phyloP scores from a whole-genome alignment of 768 basidiomycete species.

The Podaxis rugospora region DNA sequence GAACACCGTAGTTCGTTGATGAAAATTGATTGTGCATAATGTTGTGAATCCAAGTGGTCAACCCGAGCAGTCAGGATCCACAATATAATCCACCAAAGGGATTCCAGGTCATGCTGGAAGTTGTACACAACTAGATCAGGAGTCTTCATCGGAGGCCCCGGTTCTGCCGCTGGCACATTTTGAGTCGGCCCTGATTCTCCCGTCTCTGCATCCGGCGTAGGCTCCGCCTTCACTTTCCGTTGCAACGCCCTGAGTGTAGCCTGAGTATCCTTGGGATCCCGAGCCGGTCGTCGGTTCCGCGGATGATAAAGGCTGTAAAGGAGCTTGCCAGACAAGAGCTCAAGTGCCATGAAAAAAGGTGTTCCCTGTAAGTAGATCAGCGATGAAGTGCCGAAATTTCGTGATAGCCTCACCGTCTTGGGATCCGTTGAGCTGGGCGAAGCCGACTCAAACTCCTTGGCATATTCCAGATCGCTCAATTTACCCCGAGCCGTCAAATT shows the following conservation, averaged over 20 bases:
- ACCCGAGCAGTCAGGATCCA: not conserved
- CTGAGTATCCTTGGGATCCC: not conserved
- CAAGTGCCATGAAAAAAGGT: constrained; percentile 7
- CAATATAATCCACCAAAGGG: constrained; percentile 1
- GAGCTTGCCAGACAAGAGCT: not conserved
- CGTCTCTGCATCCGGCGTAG: too few species aligned
- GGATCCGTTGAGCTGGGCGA: not conserved
- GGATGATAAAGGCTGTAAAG: too few species aligned
- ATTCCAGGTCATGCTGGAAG: constrained; percentile 9
- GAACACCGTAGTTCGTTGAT: not conserved
- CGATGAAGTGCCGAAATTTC: not conserved
- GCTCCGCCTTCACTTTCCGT: not conserved
- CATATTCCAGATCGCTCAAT: too few species aligned
- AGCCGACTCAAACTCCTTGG: not conserved
- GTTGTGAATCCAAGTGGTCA: not conserved
- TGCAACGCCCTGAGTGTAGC: not conserved
- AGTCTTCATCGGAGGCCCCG: not conserved
- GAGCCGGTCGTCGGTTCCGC: too few species aligned
- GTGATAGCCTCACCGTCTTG: not conserved
- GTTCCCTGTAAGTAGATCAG: not conserved
- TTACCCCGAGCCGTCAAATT: not conserved
- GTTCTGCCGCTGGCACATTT: not conserved
- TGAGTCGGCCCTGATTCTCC: not conserved
- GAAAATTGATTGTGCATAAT: not conserved
- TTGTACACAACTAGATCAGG: not conserved